phyloP scores from a whole-genome alignment of 2,329 filamentous ascomycete genomes.

The Botrytis squamosa region DNA sequence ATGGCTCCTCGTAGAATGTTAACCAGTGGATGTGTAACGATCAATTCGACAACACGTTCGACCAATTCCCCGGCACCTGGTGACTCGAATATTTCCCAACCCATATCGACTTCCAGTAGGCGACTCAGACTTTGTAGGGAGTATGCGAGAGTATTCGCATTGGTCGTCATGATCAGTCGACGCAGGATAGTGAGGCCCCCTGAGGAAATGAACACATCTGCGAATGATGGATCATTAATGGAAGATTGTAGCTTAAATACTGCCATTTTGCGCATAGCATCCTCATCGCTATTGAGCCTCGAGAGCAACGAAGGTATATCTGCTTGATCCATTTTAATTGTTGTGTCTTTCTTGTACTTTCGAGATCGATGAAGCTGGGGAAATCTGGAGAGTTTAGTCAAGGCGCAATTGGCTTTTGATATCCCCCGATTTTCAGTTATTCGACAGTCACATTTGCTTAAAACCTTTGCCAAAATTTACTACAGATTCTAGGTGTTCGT shows the following conservation, averaged over 20 bases:
- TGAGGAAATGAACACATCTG: constrained; percentile 90
- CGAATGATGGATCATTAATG: constrained; percentile 94
- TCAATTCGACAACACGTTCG: constrained; percentile 80
- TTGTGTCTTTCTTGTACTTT: not conserved
- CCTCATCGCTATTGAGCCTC: constrained; percentile 69
- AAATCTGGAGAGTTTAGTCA: constrained; percentile 5
- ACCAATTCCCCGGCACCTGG: constrained; percentile 63
- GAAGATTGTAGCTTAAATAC: constrained; percentile 96
- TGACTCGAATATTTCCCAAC: constrained; percentile 83
- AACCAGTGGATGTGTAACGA: constrained; percentile 92
- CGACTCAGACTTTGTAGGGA: constrained; percentile 85
- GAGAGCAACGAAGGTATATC: constrained; percentile 64
- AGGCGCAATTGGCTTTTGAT: constrained; percentile 13
- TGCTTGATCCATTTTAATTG: constrained; percentile 56
- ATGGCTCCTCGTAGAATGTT: constrained; percentile 97
- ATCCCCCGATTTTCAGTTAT: not conserved
- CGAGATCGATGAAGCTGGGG: not conserved
- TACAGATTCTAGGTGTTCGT: not conserved
- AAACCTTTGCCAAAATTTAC: not conserved
- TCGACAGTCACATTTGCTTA: constrained; percentile 16
- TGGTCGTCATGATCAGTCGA: constrained; percentile 78
- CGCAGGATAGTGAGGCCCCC: constrained; percentile 81
- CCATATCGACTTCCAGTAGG: constrained; percentile 93
- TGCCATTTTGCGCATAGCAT: constrained; percentile 95
- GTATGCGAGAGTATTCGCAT: constrained; percentile 93